phyloP scores from a whole-genome alignment of 192 early-diverging fungal species.

The Backusella luteola region DNA sequence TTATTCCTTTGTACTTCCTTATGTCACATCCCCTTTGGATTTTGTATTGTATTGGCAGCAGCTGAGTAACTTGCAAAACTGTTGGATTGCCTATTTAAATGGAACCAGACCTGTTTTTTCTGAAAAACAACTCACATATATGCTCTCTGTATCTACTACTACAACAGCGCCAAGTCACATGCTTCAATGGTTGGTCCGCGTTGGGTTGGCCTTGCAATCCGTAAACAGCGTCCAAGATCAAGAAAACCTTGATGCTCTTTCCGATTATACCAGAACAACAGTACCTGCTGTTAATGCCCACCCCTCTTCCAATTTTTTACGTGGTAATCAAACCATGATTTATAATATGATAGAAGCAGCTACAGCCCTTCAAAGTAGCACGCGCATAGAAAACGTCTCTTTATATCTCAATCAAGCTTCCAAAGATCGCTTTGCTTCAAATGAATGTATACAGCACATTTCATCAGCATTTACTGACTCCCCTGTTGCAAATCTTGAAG shows the following conservation, averaged over 20 bases:
- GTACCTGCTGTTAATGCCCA: not conserved
- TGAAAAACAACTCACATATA: not conserved
- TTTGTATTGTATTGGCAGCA: slow-evolving; percentile 14
- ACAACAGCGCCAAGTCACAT: slow-evolving; percentile 14
- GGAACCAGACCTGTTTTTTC: not conserved
- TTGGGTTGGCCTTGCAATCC: slow-evolving; percentile 12
- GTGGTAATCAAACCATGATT: slow-evolving; percentile 10
- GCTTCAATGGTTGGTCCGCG: slow-evolving; percentile 14
- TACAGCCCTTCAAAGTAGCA: slow-evolving; percentile 3
- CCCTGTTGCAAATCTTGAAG: slow-evolving; percentile 1
- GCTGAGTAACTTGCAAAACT: slow-evolving; percentile 7
- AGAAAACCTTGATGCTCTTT: not conserved
- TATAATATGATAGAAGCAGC: slow-evolving; percentile 12
- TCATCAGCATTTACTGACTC: not conserved
- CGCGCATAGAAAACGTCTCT: not conserved
- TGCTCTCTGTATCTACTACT: slow-evolving; percentile 8
- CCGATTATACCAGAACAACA: slow-evolving; percentile 10
- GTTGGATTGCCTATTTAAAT: slow-evolving; percentile 6
- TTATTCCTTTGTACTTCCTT: slow-evolving; percentile 23
- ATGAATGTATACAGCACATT: slow-evolving; percentile 16
- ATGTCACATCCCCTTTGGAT: slow-evolving; percentile 14
- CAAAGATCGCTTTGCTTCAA: slow-evolving; percentile 1
- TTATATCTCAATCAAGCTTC: not conserved
- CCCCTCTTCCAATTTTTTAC: slow-evolving; percentile 7
- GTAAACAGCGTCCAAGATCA: not conserved